Conservation (phyloP, 352 stramenopile genomes). For the Pythium rhizo-oryzae region DNA sequence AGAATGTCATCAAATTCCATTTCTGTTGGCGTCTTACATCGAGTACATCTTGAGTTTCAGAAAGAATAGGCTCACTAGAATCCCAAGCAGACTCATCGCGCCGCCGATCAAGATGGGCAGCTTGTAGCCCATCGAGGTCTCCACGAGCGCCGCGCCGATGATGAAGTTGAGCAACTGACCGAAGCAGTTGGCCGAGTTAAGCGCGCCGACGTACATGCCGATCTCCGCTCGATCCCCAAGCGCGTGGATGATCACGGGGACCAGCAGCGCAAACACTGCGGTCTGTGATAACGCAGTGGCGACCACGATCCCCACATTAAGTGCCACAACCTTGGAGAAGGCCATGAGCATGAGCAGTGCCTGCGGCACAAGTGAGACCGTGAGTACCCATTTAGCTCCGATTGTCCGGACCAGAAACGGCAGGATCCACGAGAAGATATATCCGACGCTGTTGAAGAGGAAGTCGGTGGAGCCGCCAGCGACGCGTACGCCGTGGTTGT, state of each 20-base stretch:
- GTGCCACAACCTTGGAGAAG: conserved; percentile 34
- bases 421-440: conserved; percentile 39
- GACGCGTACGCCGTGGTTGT: conserved; percentile 47
- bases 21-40: not conserved
- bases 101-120: conserved; percentile 36
- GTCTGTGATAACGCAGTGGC: conserved; percentile 48
- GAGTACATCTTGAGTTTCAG: conserved; percentile 22
- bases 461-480: conserved; percentile 39
- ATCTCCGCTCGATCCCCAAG: conserved; percentile 30
- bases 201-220: conserved; percentile 64
- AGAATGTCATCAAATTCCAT: no score
- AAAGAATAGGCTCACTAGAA: conserved; percentile 22
- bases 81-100: conserved; percentile 26
- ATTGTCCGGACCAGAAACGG: conserved; percentile 37
- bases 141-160: conserved; percentile 23
- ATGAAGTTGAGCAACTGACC: conserved; percentile 35
- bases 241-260: conserved; percentile 53
- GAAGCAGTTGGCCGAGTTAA: conserved; percentile 35
- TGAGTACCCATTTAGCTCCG: conserved; percentile 28
- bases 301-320: conserved; percentile 42
- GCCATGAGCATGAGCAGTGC: conserved; percentile 48
- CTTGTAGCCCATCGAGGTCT: conserved; percentile 31
- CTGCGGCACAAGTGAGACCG: conserved; percentile 39
- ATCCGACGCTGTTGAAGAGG: conserved; percentile 41
- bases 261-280: conserved; percentile 62